Percentiles rank a stretch among this genome's conserved stretches.
These are phyloP conservation scores for Excoecaria cochinchinensis DNA, from an alignment of 345 rosid genomes.

Conservation along the genomic window DNA sequence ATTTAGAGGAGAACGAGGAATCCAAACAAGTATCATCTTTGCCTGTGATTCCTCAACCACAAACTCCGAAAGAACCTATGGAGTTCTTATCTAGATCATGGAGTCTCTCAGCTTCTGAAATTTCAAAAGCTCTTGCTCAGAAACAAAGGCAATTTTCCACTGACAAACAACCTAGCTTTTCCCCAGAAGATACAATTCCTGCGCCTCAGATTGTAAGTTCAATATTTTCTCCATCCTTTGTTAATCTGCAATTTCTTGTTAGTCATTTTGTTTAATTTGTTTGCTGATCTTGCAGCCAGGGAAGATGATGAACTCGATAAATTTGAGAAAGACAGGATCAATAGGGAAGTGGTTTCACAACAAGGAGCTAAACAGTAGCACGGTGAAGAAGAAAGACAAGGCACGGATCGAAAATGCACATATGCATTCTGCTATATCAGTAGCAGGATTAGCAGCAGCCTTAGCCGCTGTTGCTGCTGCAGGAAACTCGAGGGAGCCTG, in stretches of 20 bases:
- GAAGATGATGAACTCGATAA: conserved; percentile 48
- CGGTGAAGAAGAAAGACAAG: conserved; percentile 72
- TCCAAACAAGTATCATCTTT: conserved; percentile 33
- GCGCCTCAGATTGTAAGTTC: conserved; percentile 46
- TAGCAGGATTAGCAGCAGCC: conserved; percentile 94
- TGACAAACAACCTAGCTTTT: conserved; percentile 29
- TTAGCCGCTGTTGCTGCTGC: conserved; percentile 78
- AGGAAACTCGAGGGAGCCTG: conserved; percentile 40
- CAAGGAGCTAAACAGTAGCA: conserved; percentile 43
- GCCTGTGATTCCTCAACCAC: conserved; percentile 66
- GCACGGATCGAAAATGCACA: conserved; percentile 72
- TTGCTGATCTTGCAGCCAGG: conserved; percentile 39
- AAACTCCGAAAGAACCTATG: conserved; percentile 88
- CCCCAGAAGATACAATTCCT: conserved; percentile 42
- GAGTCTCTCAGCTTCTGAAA: conserved; percentile 88
- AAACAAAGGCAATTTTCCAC: conserved; percentile 52
- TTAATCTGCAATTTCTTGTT: not conserved
- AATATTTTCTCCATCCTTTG: not conserved
- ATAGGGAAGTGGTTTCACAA: conserved; percentile 86
- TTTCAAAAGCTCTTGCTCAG: conserved; percentile 83
- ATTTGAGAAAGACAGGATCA: conserved; percentile 55
- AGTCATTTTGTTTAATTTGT: not conserved
- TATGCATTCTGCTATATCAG: conserved; percentile 70
- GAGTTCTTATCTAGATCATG: conserved; percentile 93
- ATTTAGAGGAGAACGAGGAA: conserved; percentile 56